Conservation (phyloP, 1,284 basidiomycete species). For the Microbotryomycetes sp. region DNA sequence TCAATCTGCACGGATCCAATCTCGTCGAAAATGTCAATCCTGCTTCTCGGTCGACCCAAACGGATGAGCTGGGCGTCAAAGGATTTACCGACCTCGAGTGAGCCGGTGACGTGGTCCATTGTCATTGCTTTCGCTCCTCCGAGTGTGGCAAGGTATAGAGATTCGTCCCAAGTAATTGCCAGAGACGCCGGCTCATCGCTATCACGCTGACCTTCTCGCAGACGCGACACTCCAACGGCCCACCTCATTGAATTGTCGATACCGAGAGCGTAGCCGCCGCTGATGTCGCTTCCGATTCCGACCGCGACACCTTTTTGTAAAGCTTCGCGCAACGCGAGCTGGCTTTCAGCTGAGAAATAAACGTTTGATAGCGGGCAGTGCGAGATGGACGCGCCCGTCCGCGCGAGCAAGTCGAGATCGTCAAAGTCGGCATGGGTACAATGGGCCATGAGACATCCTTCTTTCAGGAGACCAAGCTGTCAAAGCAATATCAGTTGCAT, state of each 20-base stretch:
- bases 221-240: slow-evolving; percentile 60
- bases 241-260: slow-evolving; percentile 70
- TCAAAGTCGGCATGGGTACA: slow-evolving; percentile 62
- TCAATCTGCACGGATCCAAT: slow-evolving; percentile 22
- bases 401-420: slow-evolving; percentile 51
- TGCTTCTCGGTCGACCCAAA: slow-evolving; percentile 25
- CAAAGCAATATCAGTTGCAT: neutral
- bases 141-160: slow-evolving; percentile 65
- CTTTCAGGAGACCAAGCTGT: slow-evolving; percentile 55
- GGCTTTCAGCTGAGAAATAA: slow-evolving; percentile 63
- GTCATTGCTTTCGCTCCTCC: slow-evolving; percentile 65
- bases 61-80: slow-evolving; percentile 75
- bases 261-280: slow-evolving; percentile 70
- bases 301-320: slow-evolving; percentile 56
- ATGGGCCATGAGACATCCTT: slow-evolving; percentile 67
- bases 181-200: slow-evolving; percentile 30
- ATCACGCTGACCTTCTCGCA: slow-evolving; percentile 52
- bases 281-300: slow-evolving; percentile 74
- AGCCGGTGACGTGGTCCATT: slow-evolving; percentile 47
- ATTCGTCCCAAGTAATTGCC: slow-evolving; percentile 67
- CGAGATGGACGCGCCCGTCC: slow-evolving; percentile 56
- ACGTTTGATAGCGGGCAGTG: slow-evolving; percentile 79
- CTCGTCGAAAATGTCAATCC: slow-evolving; percentile 40
- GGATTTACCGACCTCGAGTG: slow-evolving; percentile 58
- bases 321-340: slow-evolving; percentile 67